Conservation (phyloP, 805 yeast genomes). For the Saccharomycopsis selenospora region DNA sequence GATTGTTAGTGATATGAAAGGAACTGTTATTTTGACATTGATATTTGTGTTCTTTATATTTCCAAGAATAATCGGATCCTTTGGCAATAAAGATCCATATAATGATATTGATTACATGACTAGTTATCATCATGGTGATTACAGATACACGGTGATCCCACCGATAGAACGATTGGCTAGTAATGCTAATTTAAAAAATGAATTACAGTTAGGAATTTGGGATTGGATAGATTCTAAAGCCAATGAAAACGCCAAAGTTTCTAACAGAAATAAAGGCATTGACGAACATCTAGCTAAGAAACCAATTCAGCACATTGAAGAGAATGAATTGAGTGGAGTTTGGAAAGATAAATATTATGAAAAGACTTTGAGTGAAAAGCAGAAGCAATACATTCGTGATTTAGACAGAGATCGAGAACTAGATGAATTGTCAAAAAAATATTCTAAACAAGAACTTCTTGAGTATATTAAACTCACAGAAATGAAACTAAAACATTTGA, state of each 20-base stretch:
- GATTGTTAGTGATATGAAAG: background rate
- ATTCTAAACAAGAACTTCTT: conserved; percentile 14
- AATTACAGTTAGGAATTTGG: conserved; percentile 16
- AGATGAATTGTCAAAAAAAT: conserved; percentile 3
- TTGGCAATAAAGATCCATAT: background rate
- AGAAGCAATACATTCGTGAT: conserved; percentile 9
- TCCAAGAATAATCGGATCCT: background rate
- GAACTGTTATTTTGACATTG: no score
- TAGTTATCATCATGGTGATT: background rate
- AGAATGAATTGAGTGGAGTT: background rate
- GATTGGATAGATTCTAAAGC: conserved; percentile 16
- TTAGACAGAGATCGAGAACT: background rate
- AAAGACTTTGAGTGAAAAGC: background rate
- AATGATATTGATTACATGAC: conserved; percentile 3
- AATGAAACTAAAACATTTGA: conserved; percentile 9
- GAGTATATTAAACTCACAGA: conserved; percentile 16
- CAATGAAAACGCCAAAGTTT: background rate
- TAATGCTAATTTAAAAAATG: conserved; percentile 8
- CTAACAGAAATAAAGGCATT: background rate
- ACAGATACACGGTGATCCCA: conserved; percentile 13
- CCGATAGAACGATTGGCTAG: conserved; percentile 6
- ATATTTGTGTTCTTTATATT: background rate
- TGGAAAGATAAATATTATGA: conserved; percentile 14
- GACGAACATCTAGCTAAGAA: no score
- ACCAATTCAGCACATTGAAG: no score